Conservation (phyloP, 257 asterid species). For the Cinchona pubescens region DNA sequence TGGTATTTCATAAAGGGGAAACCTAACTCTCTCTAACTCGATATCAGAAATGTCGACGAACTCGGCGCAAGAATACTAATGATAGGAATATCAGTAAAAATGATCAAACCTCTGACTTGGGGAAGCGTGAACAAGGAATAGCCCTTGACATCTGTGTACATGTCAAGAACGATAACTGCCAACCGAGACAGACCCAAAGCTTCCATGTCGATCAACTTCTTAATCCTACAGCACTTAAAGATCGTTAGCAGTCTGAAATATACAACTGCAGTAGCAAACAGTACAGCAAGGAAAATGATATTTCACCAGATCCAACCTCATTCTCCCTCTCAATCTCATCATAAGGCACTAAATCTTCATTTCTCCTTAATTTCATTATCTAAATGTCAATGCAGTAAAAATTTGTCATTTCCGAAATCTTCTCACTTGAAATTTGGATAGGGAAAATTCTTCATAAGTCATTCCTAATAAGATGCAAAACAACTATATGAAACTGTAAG, state of each 20-base stretch:
- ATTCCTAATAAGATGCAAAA: constrained; percentile 1
- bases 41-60: not conserved
- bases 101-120: constrained; percentile 83
- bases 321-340: not conserved
- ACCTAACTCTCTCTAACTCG: not conserved
- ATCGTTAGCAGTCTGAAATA: not conserved
- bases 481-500: no score
- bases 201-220: constrained; percentile 81
- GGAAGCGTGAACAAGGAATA: constrained; percentile 86
- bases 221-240: constrained; percentile 52
- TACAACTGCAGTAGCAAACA: constrained; percentile 1
- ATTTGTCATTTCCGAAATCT: no score
- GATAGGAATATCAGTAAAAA: constrained; percentile 4
- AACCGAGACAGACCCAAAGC: constrained; percentile 77
- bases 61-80: not conserved
- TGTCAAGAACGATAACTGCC: constrained; percentile 72
- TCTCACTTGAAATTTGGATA: not conserved
- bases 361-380: not conserved
- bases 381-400: not conserved
- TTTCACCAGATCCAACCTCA: not conserved
- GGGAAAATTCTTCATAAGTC: not conserved
- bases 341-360: not conserved
- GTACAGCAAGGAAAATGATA: not conserved
- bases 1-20: not conserved
- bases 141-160: constrained; percentile 88